Base-by-base conservation (phyloP, 805 yeast genomes). In the Saccharomycopsis microspora region DNA sequence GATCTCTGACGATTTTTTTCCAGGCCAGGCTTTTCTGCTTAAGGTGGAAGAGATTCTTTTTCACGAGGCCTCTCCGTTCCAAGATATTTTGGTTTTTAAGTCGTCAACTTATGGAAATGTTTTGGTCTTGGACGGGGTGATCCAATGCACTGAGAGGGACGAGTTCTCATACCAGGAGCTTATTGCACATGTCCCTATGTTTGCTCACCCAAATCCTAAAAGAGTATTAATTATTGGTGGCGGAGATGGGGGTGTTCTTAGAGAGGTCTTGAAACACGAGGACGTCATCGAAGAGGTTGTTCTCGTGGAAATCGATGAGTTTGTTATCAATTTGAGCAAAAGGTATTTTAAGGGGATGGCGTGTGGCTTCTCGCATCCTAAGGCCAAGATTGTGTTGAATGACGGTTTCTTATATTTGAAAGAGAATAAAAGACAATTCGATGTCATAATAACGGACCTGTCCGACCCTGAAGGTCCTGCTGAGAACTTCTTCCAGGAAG, bases 391-490 rank as follows among this genome's bases (percentile, higher is more conserved):
- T 8, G 70, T 77, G 47, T 70, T 88, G 45, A 77, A 78, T 46
- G 97, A 88, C 66, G 97, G 97, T 1, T 88, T 88, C 68, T 71
- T 85, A 63, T 88, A 65, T 61, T 70, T 88, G 55, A 71, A 78
- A 51, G 71, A 67, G 8, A 47, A 49, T 33, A 19, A 38, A 40
- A 61, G 28, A 64, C 68, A 40, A 55, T 88, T 71, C 60, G 96
- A 88, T 63, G 81, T 89, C 33, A 85, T 88, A 50, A 86, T 88
- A 52, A 85, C 95, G 11, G 97, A 88, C 63, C 85, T 95, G 2
- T 82, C 94, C 1, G 97, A 88, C 63, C 96, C 96, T 1, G 96
- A 88, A 57, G 96, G 93, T 3, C 97, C 97, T 4, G 97, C 97
- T 1, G 94, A 81, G 57, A 84, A 84, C 19, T 84, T 88, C 56